These are phyloP conservation scores for Umbelopsis sp. DNA, from an alignment of 192 early-diverging fungal genomes.

Conservation along the genomic window DNA sequence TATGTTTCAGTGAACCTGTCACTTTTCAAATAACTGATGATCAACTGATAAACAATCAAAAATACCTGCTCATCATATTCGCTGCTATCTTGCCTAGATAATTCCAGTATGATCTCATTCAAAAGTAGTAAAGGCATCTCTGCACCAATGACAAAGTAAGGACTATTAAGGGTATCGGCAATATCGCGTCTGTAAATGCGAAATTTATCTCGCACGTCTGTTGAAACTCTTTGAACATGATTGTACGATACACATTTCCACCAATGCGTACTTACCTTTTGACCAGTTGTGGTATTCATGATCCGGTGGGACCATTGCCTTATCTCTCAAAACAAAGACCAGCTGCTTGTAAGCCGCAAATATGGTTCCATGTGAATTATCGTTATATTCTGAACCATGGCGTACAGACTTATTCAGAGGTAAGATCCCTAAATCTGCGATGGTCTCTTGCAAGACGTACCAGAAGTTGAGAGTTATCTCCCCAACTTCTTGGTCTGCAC, in stretches of 20 bases:
- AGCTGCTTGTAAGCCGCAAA: constrained; percentile 52
- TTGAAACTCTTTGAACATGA: neutral
- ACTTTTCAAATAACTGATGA: too few species aligned
- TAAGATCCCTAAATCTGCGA: constrained; percentile 53
- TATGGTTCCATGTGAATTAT: neutral
- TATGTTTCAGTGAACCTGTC: too few species aligned
- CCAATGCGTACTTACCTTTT: constrained; percentile 38
- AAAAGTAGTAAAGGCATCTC: constrained; percentile 54
- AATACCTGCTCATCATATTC: constrained; percentile 8
- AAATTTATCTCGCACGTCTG: constrained; percentile 62
- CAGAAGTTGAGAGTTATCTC: constrained; percentile 75
- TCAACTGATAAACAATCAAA: too few species aligned
- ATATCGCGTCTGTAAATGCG: constrained; percentile 67
- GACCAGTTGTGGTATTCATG: constrained; percentile 57
- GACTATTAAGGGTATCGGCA: constrained; percentile 72
- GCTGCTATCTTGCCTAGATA: neutral
- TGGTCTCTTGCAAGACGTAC: constrained; percentile 71
- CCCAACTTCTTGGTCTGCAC: constrained; percentile 68
- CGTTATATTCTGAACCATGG: too few species aligned
- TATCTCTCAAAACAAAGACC: constrained; percentile 55
- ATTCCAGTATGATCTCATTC: neutral
- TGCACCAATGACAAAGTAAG: constrained; percentile 66
- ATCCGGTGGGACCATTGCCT: constrained; percentile 58
- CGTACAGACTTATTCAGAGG: constrained; percentile 12
- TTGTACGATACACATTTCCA: neutral